Evolutionary conservation across 1,284 basidiomycete genomes (phyloP).

Genomic region (Anthracocystis panici-leucophaei): DNA sequence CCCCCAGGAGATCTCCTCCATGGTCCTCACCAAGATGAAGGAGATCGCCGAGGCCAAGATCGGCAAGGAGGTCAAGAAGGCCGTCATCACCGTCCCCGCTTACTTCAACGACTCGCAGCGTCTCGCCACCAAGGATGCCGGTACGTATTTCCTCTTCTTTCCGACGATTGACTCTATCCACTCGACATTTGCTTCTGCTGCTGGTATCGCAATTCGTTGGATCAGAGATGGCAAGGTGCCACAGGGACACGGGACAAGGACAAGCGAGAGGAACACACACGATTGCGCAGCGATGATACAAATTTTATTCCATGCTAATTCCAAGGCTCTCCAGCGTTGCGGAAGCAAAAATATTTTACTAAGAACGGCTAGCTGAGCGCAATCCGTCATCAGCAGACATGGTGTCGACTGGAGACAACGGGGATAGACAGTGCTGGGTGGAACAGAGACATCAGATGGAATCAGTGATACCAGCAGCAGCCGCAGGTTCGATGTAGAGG

Average conservation of each 20-base stretch:
- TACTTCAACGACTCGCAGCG: slow-evolving; percentile 80
- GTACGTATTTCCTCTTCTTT: slow-evolving; percentile 52
- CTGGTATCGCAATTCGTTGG: background rate
- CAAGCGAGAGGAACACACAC: background rate
- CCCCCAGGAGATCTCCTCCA: slow-evolving; percentile 86
- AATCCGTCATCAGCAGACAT: slow-evolving; percentile 14
- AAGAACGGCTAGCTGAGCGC: slow-evolving; percentile 65
- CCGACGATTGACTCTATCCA: background rate
- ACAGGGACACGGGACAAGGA: background rate
- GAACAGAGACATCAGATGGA: background rate
- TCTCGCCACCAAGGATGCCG: slow-evolving; percentile 74
- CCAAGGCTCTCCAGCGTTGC: slow-evolving; percentile 60
- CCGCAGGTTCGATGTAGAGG: slow-evolving; percentile 7
- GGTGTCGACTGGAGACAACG: background rate
- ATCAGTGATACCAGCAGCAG: slow-evolving; percentile 10
- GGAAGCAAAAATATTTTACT: slow-evolving; percentile 56
- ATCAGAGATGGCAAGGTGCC: background rate
- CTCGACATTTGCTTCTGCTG: slow-evolving; percentile 5
- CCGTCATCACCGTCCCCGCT: slow-evolving; percentile 78
- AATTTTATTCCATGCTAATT: slow-evolving; percentile 69
- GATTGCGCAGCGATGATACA: slow-evolving; percentile 65
- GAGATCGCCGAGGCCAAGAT: slow-evolving; percentile 79
- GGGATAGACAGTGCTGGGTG: background rate
- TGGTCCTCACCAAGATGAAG: slow-evolving; percentile 99
- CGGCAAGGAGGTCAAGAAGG: slow-evolving; percentile 77